Evolutionary conservation across 2,329 filamentous ascomycete species (phyloP), one percentile per base, ranked within the genome.

Genomic region (Fusarium begoniae): DNA sequence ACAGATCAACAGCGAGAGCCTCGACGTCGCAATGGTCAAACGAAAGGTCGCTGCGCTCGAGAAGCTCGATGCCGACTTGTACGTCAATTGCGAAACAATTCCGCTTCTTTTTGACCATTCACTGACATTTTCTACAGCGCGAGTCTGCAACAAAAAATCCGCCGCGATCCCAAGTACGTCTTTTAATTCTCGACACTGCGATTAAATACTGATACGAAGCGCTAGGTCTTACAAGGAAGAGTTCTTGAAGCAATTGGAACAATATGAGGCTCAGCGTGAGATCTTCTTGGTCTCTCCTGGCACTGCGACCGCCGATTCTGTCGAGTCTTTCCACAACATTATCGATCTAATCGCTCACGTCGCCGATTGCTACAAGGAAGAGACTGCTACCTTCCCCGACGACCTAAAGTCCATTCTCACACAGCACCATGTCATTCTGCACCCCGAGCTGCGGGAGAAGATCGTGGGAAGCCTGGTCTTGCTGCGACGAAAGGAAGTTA

Each of bases 271-370:
- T 30, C 93, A 97, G 81, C 91, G 94, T 69, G 94, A 98, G 80
- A 94, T 98, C 77, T 98, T 98, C 84, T 88, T 98, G 79, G 90
- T 93, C 47, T 93, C 94, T 54, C 96, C 96, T 11, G 87, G 91
- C 20, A 92, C 92, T 15, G 92, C 93, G 58, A 93, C 94, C 63
- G 90, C 92, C 77, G 92, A 92, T 51, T 94, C 94, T 53, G 87
- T 96, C 66, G 91, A 96, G 62, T 94, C 94, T 18, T 93, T 99
- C 77, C 92, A 93, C 78, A 95, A 98, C 79, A 89, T 98, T 76
- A 93, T 99, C 78, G 96, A 98, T 80, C 93, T 99, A 78, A 92
- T 98, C 77, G 92, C 95, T 26, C 96, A 99, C 84, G 93, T 97
- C 70, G 93, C 96, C 80, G 95, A 98, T 80, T 97, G 94, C 85